Conservation (phyloP, 2,329 filamentous ascomycete species). For the Pestalotiopsis sp. region DNA sequence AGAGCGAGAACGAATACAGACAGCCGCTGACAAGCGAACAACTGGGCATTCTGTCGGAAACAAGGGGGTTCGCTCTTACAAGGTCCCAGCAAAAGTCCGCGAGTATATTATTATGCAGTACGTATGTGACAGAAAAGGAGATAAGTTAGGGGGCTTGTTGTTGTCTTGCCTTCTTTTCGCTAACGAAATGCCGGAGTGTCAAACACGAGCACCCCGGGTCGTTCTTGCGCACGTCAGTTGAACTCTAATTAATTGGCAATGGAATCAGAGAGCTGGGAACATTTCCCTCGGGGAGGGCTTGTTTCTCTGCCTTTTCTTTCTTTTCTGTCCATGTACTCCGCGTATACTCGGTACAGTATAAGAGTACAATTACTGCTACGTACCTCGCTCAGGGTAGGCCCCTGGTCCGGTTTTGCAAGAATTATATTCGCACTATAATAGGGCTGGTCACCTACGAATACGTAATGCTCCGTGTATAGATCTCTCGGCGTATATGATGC, state of each 20-base stretch:
- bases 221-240: constrained; percentile 3
- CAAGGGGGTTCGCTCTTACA: neutral
- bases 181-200: constrained; percentile 6
- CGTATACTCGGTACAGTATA: neutral
- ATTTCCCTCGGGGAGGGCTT: neutral
- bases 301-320: neutral
- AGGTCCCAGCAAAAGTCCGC: neutral
- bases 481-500: neutral
- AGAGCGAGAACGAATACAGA: too few relatives aligned
- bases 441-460: neutral
- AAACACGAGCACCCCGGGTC: neutral
- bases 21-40: too few relatives aligned
- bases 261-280: neutral
- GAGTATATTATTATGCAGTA: neutral
- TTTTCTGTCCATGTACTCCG: neutral
- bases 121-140: neutral
- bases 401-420: neutral
- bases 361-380: neutral
- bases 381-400: neutral
- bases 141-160: neutral
- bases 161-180: neutral
- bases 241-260: constrained; percentile 3
- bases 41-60: neutral
- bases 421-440: neutral
- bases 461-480: neutral